Base-by-base conservation (phyloP, 1,139 yeast genomes). In the Blastobotrys niveus region DNA sequence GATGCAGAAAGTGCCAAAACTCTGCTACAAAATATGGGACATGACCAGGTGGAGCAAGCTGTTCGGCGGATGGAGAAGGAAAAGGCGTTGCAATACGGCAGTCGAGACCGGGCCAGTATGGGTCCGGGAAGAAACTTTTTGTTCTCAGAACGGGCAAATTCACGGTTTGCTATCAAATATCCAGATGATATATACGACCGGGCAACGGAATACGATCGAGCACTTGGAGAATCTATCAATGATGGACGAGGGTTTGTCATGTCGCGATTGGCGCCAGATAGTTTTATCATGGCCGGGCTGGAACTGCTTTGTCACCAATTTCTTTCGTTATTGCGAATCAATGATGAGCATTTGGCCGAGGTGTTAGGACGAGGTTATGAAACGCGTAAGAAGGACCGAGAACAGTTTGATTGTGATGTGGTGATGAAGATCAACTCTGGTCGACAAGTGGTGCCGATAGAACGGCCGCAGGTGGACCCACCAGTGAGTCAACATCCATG, bases 401-500 rank as follows among this genome's bases (percentile, higher is more conserved):
- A 77, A 18, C 74, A 73, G 49, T 66, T 81, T 5, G 80, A 80
- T 38, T 77, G 84, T 58, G 89, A 82, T 53, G 73, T 82, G 21
- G 54, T 60, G 2, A 43, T 61, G 18, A 48, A 58, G 18, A 52
- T 55, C 14, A 46, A 43, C 8, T 42, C 34, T n/a, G 36, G 40
- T 9, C 30, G 17, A 14, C 33, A 46, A 10, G 37, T 51, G n/a
- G 27, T 21, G 10, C 36, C 40, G 40, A 31, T 48, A n/a, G 38
- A 24, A 1, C 46, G 59, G 14, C 53, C 52, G 1, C 27, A 48
- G 3, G 45, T 51, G 9, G 50, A 57, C 1, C 36, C 50, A 3
- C 74, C 82, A 1, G 83, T 89, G 0, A 60, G 71, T 2, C 82
- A 80, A 0, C 64, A 69, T 24, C 79, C 91, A 1, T 80, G 87